phyloP scores from a whole-genome alignment of 2,329 filamentous ascomycete genomes.

The Sclerotinia subarctica region DNA sequence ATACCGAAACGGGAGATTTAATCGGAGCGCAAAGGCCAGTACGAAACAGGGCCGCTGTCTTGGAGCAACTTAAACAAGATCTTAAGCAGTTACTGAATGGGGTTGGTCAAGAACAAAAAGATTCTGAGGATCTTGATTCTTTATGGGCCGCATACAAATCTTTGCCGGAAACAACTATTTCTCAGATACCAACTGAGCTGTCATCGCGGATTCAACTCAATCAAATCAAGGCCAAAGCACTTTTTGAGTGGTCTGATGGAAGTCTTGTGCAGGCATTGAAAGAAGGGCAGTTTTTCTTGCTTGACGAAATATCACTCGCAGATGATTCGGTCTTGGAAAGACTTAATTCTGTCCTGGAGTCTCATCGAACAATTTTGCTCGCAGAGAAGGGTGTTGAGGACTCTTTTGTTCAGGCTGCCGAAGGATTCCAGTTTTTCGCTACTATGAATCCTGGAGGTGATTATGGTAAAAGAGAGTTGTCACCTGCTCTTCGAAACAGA shows the following conservation, averaged over 20 bases:
- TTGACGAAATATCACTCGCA: slow-evolving; percentile 96
- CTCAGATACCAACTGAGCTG: slow-evolving; percentile 32
- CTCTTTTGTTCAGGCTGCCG: slow-evolving; percentile 69
- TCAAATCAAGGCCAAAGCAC: slow-evolving; percentile 67
- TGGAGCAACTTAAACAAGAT: slow-evolving; percentile 62
- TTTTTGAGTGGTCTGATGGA: slow-evolving; percentile 97
- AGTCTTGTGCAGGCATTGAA: slow-evolving; percentile 94
- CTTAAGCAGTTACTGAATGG: slow-evolving; percentile 48
- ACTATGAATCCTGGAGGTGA: slow-evolving; percentile 99
- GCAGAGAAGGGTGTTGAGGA: slow-evolving; percentile 90
- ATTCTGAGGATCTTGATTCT: slow-evolving; percentile 58
- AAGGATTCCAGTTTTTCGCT: slow-evolving; percentile 91
- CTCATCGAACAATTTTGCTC: slow-evolving; percentile 78
- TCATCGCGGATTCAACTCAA: slow-evolving; percentile 44
- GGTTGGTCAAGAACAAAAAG: slow-evolving; percentile 48
- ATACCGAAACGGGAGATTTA: slow-evolving; percentile 94
- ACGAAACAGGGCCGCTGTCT: slow-evolving; percentile 73
- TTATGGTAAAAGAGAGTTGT: slow-evolving; percentile 96
- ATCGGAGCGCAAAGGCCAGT: slow-evolving; percentile 94
- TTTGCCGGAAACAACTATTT: slow-evolving; percentile 47
- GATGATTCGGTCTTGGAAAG: slow-evolving; percentile 96
- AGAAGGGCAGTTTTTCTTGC: slow-evolving; percentile 81
- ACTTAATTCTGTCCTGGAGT: slow-evolving; percentile 93
- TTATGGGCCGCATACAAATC: slow-evolving; percentile 46
- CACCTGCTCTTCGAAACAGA: slow-evolving; percentile 88